Conservation (phyloP, 768 basidiomycete genomes). For the Xerocomellus chrysenteron region DNA sequence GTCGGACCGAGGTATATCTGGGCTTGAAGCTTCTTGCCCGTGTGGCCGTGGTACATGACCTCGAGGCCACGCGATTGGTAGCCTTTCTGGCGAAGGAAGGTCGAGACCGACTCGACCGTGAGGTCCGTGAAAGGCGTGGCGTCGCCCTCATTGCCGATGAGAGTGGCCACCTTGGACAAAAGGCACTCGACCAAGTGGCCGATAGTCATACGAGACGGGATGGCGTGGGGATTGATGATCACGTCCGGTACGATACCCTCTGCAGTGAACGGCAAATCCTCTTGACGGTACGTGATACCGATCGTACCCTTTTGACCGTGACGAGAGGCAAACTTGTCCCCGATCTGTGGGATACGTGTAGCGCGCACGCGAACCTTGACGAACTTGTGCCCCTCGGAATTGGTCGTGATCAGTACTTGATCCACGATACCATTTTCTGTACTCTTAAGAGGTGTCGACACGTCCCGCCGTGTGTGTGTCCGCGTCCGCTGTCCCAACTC, state of each 20-base stretch:
- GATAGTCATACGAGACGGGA: constrained; percentile 99
- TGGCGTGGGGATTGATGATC: constrained; percentile 99
- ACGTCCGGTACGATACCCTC: constrained; percentile 97
- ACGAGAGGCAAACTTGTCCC: constrained; percentile 99
- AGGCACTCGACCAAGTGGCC: constrained; percentile 99
- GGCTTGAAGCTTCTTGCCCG: constrained; percentile 95
- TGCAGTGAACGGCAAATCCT: constrained; percentile 99
- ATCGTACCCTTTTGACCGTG: constrained; percentile 99
- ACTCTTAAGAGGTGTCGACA: constrained; percentile 96
- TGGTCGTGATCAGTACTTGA: constrained; percentile 95
- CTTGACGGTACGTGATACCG: constrained; percentile 98
- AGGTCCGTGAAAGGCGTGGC: constrained; percentile 98
- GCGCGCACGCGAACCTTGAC: constrained; percentile 97
- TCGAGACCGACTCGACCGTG: constrained; percentile 98
- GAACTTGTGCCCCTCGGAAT: constrained; percentile 94
- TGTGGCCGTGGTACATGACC: constrained; percentile 98
- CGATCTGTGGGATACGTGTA: constrained; percentile 93
- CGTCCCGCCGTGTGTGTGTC: constrained; percentile 84
- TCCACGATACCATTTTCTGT: constrained; percentile 97
- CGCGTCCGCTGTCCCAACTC: constrained; percentile 96
- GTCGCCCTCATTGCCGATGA: constrained; percentile 96
- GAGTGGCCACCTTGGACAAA: constrained; percentile 91
- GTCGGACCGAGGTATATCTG: constrained; percentile 99
- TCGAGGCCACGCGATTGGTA: constrained; percentile 98
- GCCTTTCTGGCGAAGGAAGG: constrained; percentile 80